Evolutionary conservation across 257 asterid species (phyloP), one percentile per base, ranked within the genome.

Genomic region (Solanum ahanhuiri): DNA sequence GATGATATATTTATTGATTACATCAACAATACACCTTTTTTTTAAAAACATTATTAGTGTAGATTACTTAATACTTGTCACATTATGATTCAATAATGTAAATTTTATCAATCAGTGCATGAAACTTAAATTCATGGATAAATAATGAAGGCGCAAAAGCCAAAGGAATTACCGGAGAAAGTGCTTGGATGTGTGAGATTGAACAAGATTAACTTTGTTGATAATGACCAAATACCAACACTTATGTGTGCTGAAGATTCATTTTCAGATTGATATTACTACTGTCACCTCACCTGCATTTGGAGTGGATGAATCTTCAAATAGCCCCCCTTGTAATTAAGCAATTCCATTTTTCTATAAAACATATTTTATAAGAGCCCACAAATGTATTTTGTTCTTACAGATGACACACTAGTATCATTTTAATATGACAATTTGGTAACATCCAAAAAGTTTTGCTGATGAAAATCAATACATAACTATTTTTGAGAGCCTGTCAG

Each of bases 161-260:
- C 93, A 31, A 98, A 96, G 77, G 99, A 96, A 84, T 90, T 96
- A 83, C 98, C 99, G 10, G 99, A 96, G 89, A 91, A 86, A 82
- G 92, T 96, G 86, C 91, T 96, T 6, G 93, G 95, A 31, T 93
- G 99, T 85, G 86, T 93, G 87, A 93, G 99, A 85, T 70, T 95
- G 91, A 95, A 96, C 91, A 95, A 93, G 94, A 90, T 95, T 54
- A 93, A 91, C 86, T 96, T 93, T 86, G 95, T 89, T 51, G 93
- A 96, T 91, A 88, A 91, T 82, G 98, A 95, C 22, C 92, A 93
- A 84, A 93, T 95, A 91, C 98, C 98, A 2, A 93, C 92, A 4
- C 88, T 95, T 79, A 88, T 92, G 91, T 93, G 89, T 89, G 88
- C 90, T 63, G 67, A 85, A 22, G 60, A 60, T 64, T 35, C 73